phyloP scores from a whole-genome alignment of 164 flowering plant genomes.

The Sextonia rubra region DNA sequence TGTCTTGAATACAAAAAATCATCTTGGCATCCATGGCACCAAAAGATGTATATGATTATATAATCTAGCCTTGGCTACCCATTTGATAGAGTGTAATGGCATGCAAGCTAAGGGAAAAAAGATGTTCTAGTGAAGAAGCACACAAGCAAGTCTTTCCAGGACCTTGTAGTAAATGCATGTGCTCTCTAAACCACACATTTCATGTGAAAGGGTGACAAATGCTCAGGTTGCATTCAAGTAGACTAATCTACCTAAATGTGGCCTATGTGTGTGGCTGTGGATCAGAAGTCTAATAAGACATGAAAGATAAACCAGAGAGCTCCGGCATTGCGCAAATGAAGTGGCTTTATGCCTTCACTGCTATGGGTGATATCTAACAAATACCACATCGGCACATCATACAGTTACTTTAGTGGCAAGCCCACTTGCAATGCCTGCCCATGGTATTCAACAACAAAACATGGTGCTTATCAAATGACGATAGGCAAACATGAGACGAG shows the following conservation, averaged over 20 bases:
- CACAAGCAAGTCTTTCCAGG: not conserved
- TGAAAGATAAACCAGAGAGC: not conserved
- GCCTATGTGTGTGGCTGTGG: not conserved
- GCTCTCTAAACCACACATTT: not conserved
- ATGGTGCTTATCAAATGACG: too few relatives aligned
- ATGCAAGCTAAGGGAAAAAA: not conserved
- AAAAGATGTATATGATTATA: not conserved
- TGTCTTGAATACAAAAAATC: too few relatives aligned
- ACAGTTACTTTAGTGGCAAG: too few relatives aligned
- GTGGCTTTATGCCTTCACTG: too few relatives aligned
- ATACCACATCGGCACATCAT: too few relatives aligned
- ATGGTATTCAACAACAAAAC: too few relatives aligned
- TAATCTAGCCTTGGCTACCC: not conserved
- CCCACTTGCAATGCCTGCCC: too few relatives aligned
- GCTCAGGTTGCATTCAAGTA: too few relatives aligned
- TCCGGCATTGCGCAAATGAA: too few relatives aligned
- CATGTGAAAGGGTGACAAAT: not conserved
- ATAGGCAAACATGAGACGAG: too few relatives aligned
- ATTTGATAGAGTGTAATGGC: not conserved
- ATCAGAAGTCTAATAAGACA: not conserved
- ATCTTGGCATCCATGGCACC: not conserved
- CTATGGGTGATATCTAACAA: too few relatives aligned
- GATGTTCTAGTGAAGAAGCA: not conserved
- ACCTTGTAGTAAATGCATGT: not conserved
- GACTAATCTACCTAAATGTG: not conserved